These are phyloP conservation scores for Zasmidium angulare DNA, from an alignment of 2,329 filamentous ascomycete species.

Conservation along the genomic window DNA sequence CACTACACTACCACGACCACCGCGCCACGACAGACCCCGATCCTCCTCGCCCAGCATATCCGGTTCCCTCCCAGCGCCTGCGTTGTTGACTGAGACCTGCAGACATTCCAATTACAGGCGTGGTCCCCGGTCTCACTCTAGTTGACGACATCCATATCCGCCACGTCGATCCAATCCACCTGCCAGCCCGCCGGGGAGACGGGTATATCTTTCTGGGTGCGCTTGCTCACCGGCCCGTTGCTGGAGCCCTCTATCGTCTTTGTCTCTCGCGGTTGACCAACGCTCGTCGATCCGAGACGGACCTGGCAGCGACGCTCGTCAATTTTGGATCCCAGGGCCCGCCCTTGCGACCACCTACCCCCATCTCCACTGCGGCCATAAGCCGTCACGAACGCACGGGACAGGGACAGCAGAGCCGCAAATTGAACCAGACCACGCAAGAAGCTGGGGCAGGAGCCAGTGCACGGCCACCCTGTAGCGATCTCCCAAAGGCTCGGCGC, in stretches of 20 bases:
- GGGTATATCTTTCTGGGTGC: conserved; percentile 20
- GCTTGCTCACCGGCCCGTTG: conserved; percentile 18
- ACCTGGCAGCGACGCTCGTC: conserved; percentile 7
- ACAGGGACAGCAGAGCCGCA: conserved; percentile 16
- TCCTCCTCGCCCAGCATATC: conserved; percentile 11
- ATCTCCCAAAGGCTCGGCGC: conserved; percentile 9
- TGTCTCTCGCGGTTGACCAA: conserved; percentile 13
- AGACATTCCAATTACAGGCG: conserved; percentile 13
- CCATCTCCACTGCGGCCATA: conserved; percentile 11
- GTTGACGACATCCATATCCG: conserved; percentile 20
- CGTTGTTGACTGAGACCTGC: conserved; percentile 23
- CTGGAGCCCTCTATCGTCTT: conserved; percentile 8
- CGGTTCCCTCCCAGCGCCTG: conserved; percentile 17
- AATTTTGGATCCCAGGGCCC: conserved; percentile 24
- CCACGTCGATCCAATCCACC: conserved; percentile 17
- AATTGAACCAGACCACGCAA: conserved; percentile 20
- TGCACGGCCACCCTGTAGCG: neutral
- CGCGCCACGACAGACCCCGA: neutral
- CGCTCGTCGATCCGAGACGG: conserved; percentile 16
- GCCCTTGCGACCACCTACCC: conserved; percentile 15
- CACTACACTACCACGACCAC: too few relatives aligned
- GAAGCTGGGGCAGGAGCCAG: conserved; percentile 15
- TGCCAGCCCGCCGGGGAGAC: conserved; percentile 16
- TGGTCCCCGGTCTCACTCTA: conserved; percentile 14
- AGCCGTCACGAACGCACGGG: conserved; percentile 12